phyloP scores from a whole-genome alignment of 257 asterid genomes.

The Solanum chmielewskii region DNA sequence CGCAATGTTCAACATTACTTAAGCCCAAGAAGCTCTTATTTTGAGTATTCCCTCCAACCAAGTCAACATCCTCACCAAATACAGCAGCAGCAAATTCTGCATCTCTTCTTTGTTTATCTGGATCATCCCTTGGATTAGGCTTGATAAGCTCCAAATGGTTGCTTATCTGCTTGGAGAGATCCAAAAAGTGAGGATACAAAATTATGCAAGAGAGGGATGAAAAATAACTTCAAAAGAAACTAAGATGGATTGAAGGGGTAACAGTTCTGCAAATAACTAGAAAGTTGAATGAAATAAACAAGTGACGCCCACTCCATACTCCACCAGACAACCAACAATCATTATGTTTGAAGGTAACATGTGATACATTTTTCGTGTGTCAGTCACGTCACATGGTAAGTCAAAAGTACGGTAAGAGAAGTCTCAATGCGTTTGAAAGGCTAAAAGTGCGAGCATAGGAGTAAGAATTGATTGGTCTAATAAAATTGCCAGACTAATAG shows the following conservation, averaged over 20 bases:
- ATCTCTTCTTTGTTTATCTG: conserved; percentile 75
- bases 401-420: not conserved
- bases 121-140: conserved; percentile 80
- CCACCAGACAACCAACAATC: not conserved
- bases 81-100: conserved; percentile 69
- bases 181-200: conserved; percentile 1
- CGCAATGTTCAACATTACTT: conserved; percentile 78
- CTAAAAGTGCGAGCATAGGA: not conserved
- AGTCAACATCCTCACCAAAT: conserved; percentile 53
- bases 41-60: conserved; percentile 63
- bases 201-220: not conserved
- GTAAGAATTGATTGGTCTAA: not conserved
- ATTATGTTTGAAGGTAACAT: not conserved
- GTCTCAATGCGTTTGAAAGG: not conserved
- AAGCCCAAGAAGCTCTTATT: conserved; percentile 83
- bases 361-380: not conserved
- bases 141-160: conserved; percentile 96
- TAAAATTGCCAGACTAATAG: not conserved
- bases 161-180: conserved; percentile 44
- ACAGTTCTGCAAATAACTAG: not conserved
- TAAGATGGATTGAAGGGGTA: not conserved
- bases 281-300: not conserved
- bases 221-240: not conserved
- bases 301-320: not conserved
- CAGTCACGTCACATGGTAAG: not conserved